phyloP scores from a whole-genome alignment of 2,329 filamentous ascomycete genomes.

The Colletotrichum sp. region DNA sequence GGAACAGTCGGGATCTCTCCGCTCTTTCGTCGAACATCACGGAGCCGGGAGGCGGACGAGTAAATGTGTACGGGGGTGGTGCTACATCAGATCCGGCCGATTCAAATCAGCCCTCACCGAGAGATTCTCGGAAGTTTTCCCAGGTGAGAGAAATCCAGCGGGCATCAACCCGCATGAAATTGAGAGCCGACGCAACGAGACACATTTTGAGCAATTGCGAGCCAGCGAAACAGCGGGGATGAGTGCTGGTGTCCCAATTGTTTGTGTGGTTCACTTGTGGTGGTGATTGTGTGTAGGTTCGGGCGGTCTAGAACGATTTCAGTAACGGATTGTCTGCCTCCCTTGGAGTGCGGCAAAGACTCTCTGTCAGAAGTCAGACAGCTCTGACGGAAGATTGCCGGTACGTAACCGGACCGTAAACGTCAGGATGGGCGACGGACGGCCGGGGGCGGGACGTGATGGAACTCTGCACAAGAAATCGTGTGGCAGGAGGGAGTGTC shows the following conservation, averaged over 20 bases:
- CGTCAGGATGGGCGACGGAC: background rate
- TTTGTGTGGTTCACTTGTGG: background rate
- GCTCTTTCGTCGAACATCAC: background rate
- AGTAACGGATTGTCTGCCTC: slow-evolving; percentile 7
- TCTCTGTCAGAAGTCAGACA: background rate
- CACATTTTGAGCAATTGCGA: background rate
- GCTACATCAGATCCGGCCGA: background rate
- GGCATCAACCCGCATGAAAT: background rate
- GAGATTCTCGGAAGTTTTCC: background rate
- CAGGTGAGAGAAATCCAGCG: background rate
- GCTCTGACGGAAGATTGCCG: slow-evolving; percentile 5
- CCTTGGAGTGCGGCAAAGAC: background rate
- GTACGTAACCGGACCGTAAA: slow-evolving; percentile 7
- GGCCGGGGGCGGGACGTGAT: background rate
- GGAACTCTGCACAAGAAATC: background rate
- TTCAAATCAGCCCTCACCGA: background rate
- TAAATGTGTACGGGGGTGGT: background rate
- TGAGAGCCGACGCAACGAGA: background rate
- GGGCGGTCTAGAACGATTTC: background rate
- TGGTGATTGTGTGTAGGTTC: background rate
- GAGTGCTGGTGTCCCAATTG: background rate
- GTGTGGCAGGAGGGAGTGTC: background rate
- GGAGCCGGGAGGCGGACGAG: background rate
- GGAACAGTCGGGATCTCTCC: background rate
- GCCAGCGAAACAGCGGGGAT: background rate